Evolutionary conservation across 805 yeast genomes (phyloP).

Genomic region (Komagataella pseudopastoris): DNA sequence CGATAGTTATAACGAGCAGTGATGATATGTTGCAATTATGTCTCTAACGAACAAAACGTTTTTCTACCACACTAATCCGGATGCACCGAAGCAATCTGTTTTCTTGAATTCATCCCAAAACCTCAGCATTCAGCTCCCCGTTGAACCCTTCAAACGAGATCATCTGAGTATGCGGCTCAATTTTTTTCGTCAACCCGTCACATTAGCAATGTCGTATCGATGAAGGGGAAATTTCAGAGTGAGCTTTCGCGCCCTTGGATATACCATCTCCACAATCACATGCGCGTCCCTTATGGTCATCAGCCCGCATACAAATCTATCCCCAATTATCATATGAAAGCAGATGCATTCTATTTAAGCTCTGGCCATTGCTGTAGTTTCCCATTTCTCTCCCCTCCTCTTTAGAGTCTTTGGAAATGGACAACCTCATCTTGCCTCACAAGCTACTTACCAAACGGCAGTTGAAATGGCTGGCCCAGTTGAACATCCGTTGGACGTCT

Average conservation of each 20-base stretch:
- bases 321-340: not conserved
- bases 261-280: not conserved
- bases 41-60: too few species aligned
- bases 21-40: too few species aligned
- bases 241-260: too few species aligned
- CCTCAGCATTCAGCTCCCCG: not conserved
- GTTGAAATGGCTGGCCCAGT: not conserved
- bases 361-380: not conserved
- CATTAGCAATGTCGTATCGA: not conserved
- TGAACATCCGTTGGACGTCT: slow-evolving; percentile 8
- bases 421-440: not conserved
- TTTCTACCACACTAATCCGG: too few species aligned
- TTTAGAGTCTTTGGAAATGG: not conserved
- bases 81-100: not conserved
- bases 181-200: not conserved
- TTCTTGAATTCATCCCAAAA: not conserved
- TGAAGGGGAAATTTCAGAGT: not conserved
- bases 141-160: not conserved
- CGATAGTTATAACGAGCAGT: too few species aligned
- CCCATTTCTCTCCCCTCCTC: not conserved
- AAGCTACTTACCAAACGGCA: not conserved
- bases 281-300: not conserved
- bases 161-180: not conserved
- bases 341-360: not conserved
- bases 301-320: not conserved